These are phyloP conservation scores for Cyclocybe cylindracea DNA, from an alignment of 768 basidiomycete species.

Conservation along the genomic window DNA sequence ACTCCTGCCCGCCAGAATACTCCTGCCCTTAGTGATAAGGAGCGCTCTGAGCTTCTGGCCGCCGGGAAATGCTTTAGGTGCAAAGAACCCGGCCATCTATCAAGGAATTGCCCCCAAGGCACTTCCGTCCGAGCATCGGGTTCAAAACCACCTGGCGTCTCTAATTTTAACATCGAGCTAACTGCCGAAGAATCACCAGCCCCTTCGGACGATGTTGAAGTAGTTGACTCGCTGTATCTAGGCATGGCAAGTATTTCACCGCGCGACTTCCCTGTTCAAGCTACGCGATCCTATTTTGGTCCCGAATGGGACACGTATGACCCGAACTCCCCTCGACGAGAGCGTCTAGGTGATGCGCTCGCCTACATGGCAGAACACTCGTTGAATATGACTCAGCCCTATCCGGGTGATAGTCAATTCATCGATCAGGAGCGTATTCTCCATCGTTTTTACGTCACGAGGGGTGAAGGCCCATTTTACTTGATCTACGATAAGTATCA, in stretches of 20 bases:
- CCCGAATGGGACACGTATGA: neutral
- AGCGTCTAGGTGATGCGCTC: neutral
- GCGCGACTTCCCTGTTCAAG: no score
- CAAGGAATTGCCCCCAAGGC: conserved; percentile 21
- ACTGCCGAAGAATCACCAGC: neutral
- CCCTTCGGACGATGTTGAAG: conserved; percentile 3
- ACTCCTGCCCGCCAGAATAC: no score
- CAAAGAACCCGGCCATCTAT: conserved; percentile 18
- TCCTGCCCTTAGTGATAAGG: conserved; percentile 4
- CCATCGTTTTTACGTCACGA: no score
- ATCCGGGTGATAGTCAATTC: conserved; percentile 1
- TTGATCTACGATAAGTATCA: conserved; percentile 1
- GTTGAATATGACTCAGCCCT: neutral
- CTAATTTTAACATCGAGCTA: conserved; percentile 14
- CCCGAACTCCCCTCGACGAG: neutral
- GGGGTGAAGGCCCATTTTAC: no score
- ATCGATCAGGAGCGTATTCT: no score
- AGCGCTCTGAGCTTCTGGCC: conserved; percentile 14
- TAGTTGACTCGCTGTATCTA: conserved; percentile 13
- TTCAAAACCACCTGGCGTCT: conserved; percentile 23
- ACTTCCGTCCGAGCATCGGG: conserved; percentile 7
- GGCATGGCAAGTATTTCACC: conserved; percentile 2
- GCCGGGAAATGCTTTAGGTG: conserved; percentile 24
- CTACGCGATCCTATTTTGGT: neutral
- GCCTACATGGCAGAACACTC: neutral